phyloP scores from a whole-genome alignment of 352 stramenopile species.

The Phytophthora citrophthora region DNA sequence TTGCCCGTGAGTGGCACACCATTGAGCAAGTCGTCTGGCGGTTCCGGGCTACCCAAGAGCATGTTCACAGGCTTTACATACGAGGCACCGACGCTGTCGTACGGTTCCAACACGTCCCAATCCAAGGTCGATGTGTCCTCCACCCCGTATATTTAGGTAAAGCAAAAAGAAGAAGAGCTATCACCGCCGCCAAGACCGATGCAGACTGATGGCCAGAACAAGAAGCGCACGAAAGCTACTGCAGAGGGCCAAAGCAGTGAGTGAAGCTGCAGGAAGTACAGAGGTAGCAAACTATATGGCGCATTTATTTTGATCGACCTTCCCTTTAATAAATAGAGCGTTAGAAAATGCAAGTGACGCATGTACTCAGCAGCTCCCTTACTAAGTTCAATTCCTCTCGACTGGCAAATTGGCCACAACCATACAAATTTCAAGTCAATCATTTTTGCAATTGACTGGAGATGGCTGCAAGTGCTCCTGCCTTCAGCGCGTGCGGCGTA shows the following conservation, averaged over 20 bases:
- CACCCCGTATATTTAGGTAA: constrained; percentile 87
- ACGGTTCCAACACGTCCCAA: constrained; percentile 87
- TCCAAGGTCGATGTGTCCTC: constrained; percentile 87
- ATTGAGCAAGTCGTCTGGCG: constrained; percentile 70
- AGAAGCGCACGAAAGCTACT: constrained; percentile 5
- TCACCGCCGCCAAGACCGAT: constrained; percentile 13
- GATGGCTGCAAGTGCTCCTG: constrained; percentile 50
- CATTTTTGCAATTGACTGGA: constrained; percentile 15
- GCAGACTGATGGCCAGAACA: constrained; percentile 9
- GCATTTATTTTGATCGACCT: constrained; percentile 25
- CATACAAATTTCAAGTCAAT: constrained; percentile 26
- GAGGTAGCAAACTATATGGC: constrained; percentile 18
- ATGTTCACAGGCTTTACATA: constrained; percentile 92
- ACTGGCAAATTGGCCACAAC: constrained; percentile 13
- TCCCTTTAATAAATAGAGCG: constrained; percentile 47
- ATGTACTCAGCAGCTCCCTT: constrained; percentile 11
- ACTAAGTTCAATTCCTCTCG: background rate
- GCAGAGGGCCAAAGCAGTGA: constrained; percentile 9
- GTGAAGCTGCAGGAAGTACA: constrained; percentile 33
- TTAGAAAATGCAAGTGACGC: constrained; percentile 41
- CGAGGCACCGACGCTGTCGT: constrained; percentile 82
- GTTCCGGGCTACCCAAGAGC: constrained; percentile 69
- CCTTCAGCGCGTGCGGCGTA: constrained; percentile 63
- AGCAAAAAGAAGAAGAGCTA: constrained; percentile 18
- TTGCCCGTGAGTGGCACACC: constrained; percentile 83